These are phyloP conservation scores for Thermochaetoides thermophila DNA, from an alignment of 495 filamentous ascomycete genomes.

Conservation along the genomic window DNA sequence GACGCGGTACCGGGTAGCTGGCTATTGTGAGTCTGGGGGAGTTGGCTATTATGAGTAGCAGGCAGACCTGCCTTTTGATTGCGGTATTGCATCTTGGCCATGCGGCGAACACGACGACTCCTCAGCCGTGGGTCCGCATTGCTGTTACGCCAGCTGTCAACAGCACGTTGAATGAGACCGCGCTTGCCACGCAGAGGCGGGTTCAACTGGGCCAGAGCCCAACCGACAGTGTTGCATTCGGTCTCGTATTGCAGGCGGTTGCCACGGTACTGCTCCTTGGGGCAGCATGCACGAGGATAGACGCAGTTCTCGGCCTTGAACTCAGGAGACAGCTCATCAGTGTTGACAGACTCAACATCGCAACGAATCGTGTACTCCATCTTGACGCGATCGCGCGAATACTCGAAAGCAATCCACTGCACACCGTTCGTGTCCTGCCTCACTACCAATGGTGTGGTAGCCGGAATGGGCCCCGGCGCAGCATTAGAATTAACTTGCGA, in stretches of 20 bases:
- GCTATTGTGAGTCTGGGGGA: too few relatives aligned
- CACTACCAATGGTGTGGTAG: conserved; percentile 88
- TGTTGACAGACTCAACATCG: conserved; percentile 91
- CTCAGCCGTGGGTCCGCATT: conserved; percentile 87
- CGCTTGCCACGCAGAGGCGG: conserved; percentile 80
- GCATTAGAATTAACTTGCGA: conserved; percentile 67
- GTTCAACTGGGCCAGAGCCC: conserved; percentile 89
- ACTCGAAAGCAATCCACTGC: conserved; percentile 98
- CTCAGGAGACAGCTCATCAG: conserved; percentile 66
- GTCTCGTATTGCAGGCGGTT: conserved; percentile 94
- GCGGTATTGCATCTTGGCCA: conserved; percentile 87
- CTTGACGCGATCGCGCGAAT: conserved; percentile 93
- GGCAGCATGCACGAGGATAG: conserved; percentile 87
- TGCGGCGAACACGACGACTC: conserved; percentile 78
- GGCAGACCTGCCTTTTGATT: conserved; percentile 40
- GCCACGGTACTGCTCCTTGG: conserved; percentile 88
- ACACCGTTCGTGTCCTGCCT: conserved; percentile 92
- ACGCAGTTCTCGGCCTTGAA: conserved; percentile 98
- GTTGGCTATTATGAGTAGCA: too few relatives aligned
- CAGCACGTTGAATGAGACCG: conserved; percentile 88
- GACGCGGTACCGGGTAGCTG: too few relatives aligned
- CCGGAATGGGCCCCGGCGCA: conserved; percentile 96
- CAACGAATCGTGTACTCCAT: conserved; percentile 99
- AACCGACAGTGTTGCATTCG: conserved; percentile 95
- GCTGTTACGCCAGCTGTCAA: conserved; percentile 98